These are phyloP conservation scores for Penicillium alfredii DNA, from an alignment of 495 filamentous ascomycete species.

Conservation along the genomic window DNA sequence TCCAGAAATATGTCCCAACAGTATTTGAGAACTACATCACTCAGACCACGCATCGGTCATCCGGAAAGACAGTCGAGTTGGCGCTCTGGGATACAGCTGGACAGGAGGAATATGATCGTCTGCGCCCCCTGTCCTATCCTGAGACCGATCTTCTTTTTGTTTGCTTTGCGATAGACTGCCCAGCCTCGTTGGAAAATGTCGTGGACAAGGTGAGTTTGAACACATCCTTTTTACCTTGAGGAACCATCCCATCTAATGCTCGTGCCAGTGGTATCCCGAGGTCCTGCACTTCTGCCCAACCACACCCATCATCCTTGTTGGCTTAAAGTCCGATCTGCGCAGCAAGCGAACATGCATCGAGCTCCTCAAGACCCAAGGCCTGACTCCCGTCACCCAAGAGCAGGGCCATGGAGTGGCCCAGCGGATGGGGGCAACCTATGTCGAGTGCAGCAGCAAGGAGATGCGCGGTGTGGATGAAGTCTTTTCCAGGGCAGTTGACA, in stretches of 20 bases:
- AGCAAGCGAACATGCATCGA: conserved; percentile 93
- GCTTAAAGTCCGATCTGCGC: conserved; percentile 93
- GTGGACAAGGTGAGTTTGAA: conserved; percentile 88
- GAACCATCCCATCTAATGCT: conserved; percentile 4
- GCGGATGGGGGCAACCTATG: conserved; percentile 90
- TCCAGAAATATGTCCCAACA: conserved; percentile 97
- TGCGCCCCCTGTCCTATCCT: conserved; percentile 92
- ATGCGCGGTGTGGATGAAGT: conserved; percentile 93
- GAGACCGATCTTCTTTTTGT: conserved; percentile 97
- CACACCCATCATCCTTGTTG: conserved; percentile 90
- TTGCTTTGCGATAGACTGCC: conserved; percentile 98
- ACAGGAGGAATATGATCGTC: conserved; percentile 96
- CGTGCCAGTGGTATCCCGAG: conserved; percentile 89
- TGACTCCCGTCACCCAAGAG: conserved; percentile 87
- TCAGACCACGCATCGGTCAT: conserved; percentile 76
- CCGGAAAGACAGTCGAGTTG: conserved; percentile 90
- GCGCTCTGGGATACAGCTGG: conserved; percentile 98
- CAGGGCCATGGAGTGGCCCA: conserved; percentile 82
- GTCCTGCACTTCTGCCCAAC: conserved; percentile 98
- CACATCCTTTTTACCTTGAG: neutral
- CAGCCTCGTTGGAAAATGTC: conserved; percentile 95
- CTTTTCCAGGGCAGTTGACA: conserved; percentile 82
- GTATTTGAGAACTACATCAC: conserved; percentile 99
- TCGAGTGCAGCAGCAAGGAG: conserved; percentile 98
- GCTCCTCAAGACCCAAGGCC: conserved; percentile 93